Percentiles rank a stretch among this genome's conserved stretches.
phyloP scores from a whole-genome alignment of 768 basidiomycete genomes.

The Auricularia heimuer region DNA sequence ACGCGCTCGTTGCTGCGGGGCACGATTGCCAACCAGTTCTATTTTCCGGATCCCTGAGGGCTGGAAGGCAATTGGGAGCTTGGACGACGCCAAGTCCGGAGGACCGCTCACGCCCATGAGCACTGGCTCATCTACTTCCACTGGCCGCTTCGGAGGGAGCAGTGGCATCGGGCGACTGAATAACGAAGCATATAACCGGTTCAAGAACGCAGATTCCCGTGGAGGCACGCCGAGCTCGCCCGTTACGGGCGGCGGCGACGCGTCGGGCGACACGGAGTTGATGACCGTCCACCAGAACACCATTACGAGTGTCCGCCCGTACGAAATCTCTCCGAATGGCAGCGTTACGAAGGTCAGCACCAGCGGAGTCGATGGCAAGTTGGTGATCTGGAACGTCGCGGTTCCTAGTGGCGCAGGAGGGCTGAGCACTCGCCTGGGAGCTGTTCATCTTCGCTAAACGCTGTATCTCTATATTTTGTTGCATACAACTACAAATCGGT shows the following conservation, averaged over 20 bases:
- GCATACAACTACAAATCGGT: neutral
- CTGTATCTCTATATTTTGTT: neutral
- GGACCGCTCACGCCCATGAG: conserved; percentile 32
- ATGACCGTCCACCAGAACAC: conserved; percentile 96
- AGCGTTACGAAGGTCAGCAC: conserved; percentile 73
- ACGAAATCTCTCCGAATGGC: conserved; percentile 45
- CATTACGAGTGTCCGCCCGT: conserved; percentile 82
- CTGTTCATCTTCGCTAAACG: conserved; percentile 25
- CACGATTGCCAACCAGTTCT: conserved; percentile 96
- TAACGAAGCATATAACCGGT: conserved; percentile 87
- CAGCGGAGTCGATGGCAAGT: conserved; percentile 84
- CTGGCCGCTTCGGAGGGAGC: conserved; percentile 8
- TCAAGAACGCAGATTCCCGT: conserved; percentile 83
- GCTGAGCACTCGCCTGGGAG: conserved; percentile 41
- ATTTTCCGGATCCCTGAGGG: conserved; percentile 63
- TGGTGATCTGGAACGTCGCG: conserved; percentile 84
- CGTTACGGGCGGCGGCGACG: conserved; percentile 17
- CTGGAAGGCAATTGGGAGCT: conserved; percentile 71
- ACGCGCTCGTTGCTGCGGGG: conserved; percentile 79
- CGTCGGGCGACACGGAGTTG: conserved; percentile 55
- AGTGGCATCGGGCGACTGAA: conserved; percentile 65
- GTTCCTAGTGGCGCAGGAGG: conserved; percentile 28
- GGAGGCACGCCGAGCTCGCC: conserved; percentile 33
- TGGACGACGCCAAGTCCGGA: conserved; percentile 63
- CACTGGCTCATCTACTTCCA: conserved; percentile 10